phyloP scores from a whole-genome alignment of 345 rosid species.

The Moricandia moricandioides region DNA sequence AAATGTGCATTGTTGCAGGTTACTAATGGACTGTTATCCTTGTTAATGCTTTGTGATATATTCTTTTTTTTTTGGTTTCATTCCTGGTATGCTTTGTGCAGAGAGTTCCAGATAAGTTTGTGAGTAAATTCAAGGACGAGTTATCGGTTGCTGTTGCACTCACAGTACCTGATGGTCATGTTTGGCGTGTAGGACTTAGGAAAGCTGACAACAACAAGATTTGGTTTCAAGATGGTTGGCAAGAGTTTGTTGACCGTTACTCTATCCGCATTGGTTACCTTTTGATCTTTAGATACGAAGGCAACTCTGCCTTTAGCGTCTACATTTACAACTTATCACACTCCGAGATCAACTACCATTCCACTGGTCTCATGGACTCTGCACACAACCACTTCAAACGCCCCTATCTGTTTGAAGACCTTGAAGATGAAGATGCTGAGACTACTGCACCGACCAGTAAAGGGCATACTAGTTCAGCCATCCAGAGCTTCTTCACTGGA shows the following conservation, averaged over 20 bases:
- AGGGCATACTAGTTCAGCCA: conserved; percentile 47
- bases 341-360: conserved; percentile 69
- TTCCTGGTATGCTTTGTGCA: conserved; percentile 44
- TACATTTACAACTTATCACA: conserved; percentile 64
- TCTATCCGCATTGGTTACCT: conserved; percentile 69
- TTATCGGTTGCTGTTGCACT: conserved; percentile 63
- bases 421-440: conserved; percentile 68
- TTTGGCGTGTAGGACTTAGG: conserved; percentile 71
- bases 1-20: no score
- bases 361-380: conserved; percentile 41
- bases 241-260: conserved; percentile 75
- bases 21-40: no score
- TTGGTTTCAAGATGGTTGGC: conserved; percentile 89
- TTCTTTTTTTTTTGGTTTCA: background rate
- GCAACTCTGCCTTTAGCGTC: conserved; percentile 70
- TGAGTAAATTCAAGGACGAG: conserved; percentile 72
- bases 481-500: conserved; percentile 54
- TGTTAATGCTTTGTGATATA: background rate
- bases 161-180: conserved; percentile 73
- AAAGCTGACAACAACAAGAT: conserved; percentile 57
- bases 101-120: conserved; percentile 83
- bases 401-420: conserved; percentile 59
- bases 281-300: conserved; percentile 83
- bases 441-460: conserved; percentile 13
- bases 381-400: conserved; percentile 53